A percentile compares a stretch with the other conserved stretches of the same genome.
phyloP scores from a whole-genome alignment of 2,329 filamentous ascomycete species.

The Fusarium mangiferae region DNA sequence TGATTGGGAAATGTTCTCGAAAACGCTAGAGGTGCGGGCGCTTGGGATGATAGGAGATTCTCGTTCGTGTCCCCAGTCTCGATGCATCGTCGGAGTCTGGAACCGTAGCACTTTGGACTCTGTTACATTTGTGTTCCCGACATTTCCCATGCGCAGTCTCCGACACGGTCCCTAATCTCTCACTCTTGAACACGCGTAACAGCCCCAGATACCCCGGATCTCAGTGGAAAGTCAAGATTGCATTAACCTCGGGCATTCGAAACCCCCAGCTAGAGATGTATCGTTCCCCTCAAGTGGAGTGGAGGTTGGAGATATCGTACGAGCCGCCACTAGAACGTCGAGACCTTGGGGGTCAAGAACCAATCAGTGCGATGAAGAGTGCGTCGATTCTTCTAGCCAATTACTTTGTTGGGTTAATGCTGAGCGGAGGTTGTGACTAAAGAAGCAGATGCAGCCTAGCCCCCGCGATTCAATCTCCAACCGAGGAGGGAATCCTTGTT shows the following conservation, averaged over 20 bases:
- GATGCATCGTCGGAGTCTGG: background rate
- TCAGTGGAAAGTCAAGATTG: background rate
- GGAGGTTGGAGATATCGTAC: slow-evolving; percentile 24
- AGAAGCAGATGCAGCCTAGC: background rate
- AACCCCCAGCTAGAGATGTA: background rate
- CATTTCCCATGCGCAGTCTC: background rate
- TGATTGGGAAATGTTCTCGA: slow-evolving; percentile 3
- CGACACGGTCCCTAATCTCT: background rate
- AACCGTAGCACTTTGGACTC: background rate
- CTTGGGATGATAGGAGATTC: background rate
- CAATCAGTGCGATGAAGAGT: background rate
- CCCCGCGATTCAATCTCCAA: background rate
- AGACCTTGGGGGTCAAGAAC: background rate
- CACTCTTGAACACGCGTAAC: background rate
- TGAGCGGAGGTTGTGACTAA: slow-evolving; percentile 1
- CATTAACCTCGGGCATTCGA: background rate
- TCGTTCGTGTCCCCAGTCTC: background rate
- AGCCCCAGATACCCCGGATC: background rate
- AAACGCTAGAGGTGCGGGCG: background rate
- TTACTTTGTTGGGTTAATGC: background rate
- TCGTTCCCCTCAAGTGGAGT: slow-evolving; percentile 3
- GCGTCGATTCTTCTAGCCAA: background rate
- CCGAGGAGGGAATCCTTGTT: background rate
- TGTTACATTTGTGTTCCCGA: slow-evolving; percentile 20
- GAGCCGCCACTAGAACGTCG: background rate